A percentile compares a stretch with the other conserved stretches of the same genome.
phyloP scores from a whole-genome alignment of 2,329 filamentous ascomycete genomes.

The Aureobasidium sp. region DNA sequence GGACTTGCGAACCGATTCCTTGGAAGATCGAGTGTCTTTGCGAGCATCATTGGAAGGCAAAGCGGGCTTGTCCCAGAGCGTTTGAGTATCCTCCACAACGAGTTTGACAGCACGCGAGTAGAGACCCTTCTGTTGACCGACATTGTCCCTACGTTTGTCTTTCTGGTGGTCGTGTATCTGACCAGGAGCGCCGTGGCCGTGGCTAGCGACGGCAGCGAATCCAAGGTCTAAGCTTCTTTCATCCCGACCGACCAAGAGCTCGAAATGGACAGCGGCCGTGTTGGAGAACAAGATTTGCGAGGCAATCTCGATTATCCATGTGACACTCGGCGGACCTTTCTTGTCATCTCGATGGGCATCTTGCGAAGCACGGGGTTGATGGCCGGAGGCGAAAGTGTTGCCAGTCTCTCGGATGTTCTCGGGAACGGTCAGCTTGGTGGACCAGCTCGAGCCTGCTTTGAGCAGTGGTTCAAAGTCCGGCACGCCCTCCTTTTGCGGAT shows the following conservation, averaged over 20 bases:
- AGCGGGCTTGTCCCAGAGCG: slow-evolving; percentile 85
- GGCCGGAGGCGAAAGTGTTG: slow-evolving; percentile 24
- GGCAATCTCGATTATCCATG: slow-evolving; percentile 85
- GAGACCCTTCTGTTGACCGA: slow-evolving; percentile 65
- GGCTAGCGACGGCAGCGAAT: slow-evolving; percentile 49
- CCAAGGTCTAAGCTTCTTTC: slow-evolving; percentile 70
- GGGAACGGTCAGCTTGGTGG: slow-evolving; percentile 71
- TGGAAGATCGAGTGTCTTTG: slow-evolving; percentile 22
- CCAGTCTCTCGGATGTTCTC: slow-evolving; percentile 65
- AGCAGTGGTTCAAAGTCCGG: slow-evolving; percentile 95
- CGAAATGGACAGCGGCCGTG: slow-evolving; percentile 80
- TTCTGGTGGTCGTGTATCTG: slow-evolving; percentile 71
- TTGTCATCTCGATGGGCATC: slow-evolving; percentile 31
- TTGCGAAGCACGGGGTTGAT: slow-evolving; percentile 26
- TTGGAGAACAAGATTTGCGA: slow-evolving; percentile 93
- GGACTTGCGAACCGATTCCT: slow-evolving; percentile 13
- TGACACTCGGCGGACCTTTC: slow-evolving; percentile 52
- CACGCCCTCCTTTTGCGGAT: slow-evolving; percentile 62
- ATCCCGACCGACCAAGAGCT: slow-evolving; percentile 78
- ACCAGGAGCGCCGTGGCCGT: slow-evolving; percentile 52
- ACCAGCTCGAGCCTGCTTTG: slow-evolving; percentile 86
- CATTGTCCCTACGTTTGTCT: slow-evolving; percentile 54
- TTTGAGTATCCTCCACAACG: slow-evolving; percentile 78
- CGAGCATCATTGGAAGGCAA: slow-evolving; percentile 46
- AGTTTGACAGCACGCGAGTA: slow-evolving; percentile 75